Evolutionary conservation across 1,284 basidiomycete genomes (phyloP).

Genomic region (Puccinia hordei): DNA sequence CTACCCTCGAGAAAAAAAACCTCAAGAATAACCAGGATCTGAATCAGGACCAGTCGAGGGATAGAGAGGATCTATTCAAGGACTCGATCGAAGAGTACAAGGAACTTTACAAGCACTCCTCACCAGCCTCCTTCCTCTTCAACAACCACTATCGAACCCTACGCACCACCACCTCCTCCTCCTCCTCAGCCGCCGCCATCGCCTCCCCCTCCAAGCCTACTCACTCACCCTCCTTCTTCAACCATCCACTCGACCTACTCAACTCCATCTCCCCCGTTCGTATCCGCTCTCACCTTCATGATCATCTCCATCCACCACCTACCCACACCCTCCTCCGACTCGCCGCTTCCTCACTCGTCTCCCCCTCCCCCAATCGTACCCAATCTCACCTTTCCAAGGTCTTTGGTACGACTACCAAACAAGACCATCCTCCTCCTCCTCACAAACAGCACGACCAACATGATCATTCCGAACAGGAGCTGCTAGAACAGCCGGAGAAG

Average conservation of each 20-base stretch:
- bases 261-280: conserved; percentile 16
- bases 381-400: conserved; percentile 8
- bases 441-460: neutral
- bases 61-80: conserved; percentile 5
- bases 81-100: conserved; percentile 9
- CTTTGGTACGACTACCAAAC: neutral
- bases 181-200: neutral
- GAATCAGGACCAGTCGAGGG: neutral
- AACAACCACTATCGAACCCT: neutral
- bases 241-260: conserved; percentile 6
- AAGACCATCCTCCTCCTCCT: too few relatives aligned
- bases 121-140: conserved; percentile 19
- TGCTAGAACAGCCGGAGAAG: neutral
- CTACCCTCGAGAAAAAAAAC: neutral
- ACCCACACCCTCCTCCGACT: neutral
- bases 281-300: conserved; percentile 6
- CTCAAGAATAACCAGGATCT: too few relatives aligned
- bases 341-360: conserved; percentile 2
- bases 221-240: neutral
- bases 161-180: neutral
- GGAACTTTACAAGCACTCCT: conserved; percentile 19
- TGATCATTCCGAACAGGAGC: too few relatives aligned
- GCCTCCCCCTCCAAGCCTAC: conserved; percentile 9
- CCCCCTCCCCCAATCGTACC: conserved; percentile 22
- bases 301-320: neutral